A percentile compares a stretch with the other conserved stretches of the same genome.
Conservation (phyloP, 768 basidiomycete genomes). For the Mycena sanguinolenta region DNA sequence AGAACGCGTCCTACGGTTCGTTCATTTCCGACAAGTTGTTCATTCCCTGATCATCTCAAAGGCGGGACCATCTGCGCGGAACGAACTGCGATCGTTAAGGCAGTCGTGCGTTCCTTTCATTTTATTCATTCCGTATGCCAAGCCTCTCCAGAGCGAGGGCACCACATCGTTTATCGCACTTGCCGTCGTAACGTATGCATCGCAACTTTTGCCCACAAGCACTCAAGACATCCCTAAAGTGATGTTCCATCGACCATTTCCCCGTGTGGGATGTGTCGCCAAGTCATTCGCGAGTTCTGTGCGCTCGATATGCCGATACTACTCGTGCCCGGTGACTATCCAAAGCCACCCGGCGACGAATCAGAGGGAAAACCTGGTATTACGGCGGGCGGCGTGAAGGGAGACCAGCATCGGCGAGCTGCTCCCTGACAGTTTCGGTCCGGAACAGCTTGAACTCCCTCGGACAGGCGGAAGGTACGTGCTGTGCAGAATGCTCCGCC, state of each 20-base stretch:
- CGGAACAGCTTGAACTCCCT: constrained; percentile 78
- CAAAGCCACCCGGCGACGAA: constrained; percentile 51
- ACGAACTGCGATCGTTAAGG: constrained; percentile 95
- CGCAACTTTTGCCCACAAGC: neutral
- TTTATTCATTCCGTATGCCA: neutral
- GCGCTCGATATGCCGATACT: constrained; percentile 77
- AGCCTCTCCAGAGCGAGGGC: constrained; percentile 78
- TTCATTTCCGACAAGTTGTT: constrained; percentile 3
- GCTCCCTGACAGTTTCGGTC: constrained; percentile 91
- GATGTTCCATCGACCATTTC: constrained; percentile 78
- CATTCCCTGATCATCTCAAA: constrained; percentile 45
- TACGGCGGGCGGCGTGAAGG: constrained; percentile 65
- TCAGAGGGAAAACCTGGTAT: constrained; percentile 53
- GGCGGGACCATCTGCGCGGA: constrained; percentile 96
- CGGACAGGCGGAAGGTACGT: constrained; percentile 37
- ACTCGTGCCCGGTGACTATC: constrained; percentile 78
- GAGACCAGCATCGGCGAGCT: constrained; percentile 80
- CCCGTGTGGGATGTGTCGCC: constrained; percentile 95
- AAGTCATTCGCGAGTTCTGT: constrained; percentile 88
- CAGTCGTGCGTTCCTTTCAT: constrained; percentile 70
- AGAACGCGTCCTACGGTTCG: constrained; percentile 93
- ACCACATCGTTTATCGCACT: constrained; percentile 77
- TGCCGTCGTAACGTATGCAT: constrained; percentile 82
- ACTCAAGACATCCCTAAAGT: constrained; percentile 52
- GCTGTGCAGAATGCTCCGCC: neutral